A percentile compares a stretch with the other conserved stretches of the same genome.
These are phyloP conservation scores for Xenosphaeropsis pyriputrescens DNA, from an alignment of 2,329 filamentous ascomycete species.

Conservation along the genomic window DNA sequence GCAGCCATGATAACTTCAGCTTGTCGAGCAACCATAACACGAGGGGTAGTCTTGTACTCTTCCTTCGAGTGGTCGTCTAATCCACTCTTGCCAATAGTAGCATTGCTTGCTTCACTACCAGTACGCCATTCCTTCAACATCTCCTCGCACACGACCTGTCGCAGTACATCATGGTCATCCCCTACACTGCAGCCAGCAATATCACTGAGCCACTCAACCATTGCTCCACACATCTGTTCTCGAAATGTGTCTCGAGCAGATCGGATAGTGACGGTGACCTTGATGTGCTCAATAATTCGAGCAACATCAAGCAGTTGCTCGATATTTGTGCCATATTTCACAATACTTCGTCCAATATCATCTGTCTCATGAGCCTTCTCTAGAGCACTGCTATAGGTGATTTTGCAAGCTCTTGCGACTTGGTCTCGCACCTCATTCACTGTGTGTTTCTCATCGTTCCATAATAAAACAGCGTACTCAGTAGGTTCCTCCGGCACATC, in stretches of 20 bases:
- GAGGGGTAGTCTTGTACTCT: constrained; percentile 16
- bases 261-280: constrained; percentile 87
- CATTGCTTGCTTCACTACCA: constrained; percentile 73
- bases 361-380: constrained; percentile 78
- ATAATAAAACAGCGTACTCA: constrained; percentile 76
- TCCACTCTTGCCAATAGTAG: constrained; percentile 59
- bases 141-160: constrained; percentile 78
- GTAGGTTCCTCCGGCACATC: constrained; percentile 46
- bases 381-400: constrained; percentile 52
- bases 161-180: constrained; percentile 62
- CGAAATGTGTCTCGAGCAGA: constrained; percentile 90
- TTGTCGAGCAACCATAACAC: constrained; percentile 6
- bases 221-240: constrained; percentile 96
- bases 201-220: constrained; percentile 91
- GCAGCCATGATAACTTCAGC: constrained; percentile 7
- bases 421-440: constrained; percentile 82
- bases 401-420: constrained; percentile 75
- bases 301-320: constrained; percentile 62
- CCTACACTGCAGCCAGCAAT: constrained; percentile 82
- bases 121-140: constrained; percentile 76
- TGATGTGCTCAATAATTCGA: constrained; percentile 83
- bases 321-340: constrained; percentile 63
- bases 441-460: constrained; percentile 99
- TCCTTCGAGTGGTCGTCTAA: constrained; percentile 64
- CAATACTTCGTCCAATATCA: constrained; percentile 70